Base-by-base conservation (phyloP, 176 grass and related monocot species). In the Carex scoparia region DNA sequence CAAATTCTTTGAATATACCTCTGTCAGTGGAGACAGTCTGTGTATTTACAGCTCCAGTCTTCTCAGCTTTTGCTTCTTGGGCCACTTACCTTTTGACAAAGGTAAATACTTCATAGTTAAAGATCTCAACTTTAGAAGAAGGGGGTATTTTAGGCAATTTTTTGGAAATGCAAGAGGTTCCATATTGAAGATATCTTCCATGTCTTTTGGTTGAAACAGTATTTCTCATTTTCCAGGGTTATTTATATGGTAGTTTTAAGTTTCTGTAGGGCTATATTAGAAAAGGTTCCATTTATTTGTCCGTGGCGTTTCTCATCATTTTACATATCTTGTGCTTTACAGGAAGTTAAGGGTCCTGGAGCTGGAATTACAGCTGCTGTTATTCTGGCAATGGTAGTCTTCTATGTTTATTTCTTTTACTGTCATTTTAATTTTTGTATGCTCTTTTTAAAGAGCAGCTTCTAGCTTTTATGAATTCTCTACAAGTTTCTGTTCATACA, bases 11-110 rank as follows among this genome's bases (percentile, higher is more conserved):
- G 31, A 99, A 99, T 89, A 94, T 99, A 69, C 97, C 91, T 64
- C 69, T 99, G 66, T 99, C 91, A 2, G 97, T 96, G 85, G 97
- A 99, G 87, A 99, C 97, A 54, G 97, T 99, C n/a, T 99, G 97
- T 83, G 97, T 99, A 69, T 99, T 99, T 74, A 99, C 97, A 12
- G 97, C 97, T 90, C 97, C 97, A 63, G 89, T 99, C 86, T 99
- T 99, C 86, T 99, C 97, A 3, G 97, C 97, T 81, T 89, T 86
- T 72, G 97, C 97, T 89, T 81, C 97, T 2, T 99, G 97, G 97
- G 93, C 97, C 81, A 96, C 97, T 62, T 99, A 99, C 75, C 90
- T 99, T 83, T 80, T 99, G 82, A 99, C 97, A 76, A 99, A 96
- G 93, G 97, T 94, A 86, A 3, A 5, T 79, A 74, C 88, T 63